Conservation (phyloP, 306 rosid genomes). For the Prunus mira region DNA sequence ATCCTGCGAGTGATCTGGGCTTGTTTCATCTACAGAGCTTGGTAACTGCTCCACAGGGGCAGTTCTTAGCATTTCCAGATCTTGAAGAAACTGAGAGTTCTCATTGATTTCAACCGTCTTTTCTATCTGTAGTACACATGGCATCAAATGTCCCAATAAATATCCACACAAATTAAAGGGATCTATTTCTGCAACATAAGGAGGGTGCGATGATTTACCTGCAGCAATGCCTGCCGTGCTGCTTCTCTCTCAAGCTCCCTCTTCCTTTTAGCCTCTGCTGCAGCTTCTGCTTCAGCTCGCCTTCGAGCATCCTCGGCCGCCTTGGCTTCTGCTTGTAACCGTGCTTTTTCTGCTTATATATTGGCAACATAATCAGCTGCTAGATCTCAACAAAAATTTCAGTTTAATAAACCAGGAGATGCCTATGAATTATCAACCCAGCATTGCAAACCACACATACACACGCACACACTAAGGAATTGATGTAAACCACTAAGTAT, state of each 20-base stretch:
- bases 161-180: constrained; percentile 8
- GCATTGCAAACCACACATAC: background rate
- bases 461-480: background rate
- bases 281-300: constrained; percentile 54
- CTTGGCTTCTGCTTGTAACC: constrained; percentile 80
- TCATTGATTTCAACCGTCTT: constrained; percentile 83
- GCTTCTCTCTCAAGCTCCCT: constrained; percentile 90
- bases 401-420: background rate
- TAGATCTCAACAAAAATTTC: background rate
- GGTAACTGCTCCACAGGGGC: constrained; percentile 60
- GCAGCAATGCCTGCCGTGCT: constrained; percentile 73
- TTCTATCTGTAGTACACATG: constrained; percentile 56
- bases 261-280: constrained; percentile 73
- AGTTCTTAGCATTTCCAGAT: constrained; percentile 72
- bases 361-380: background rate
- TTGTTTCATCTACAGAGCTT: constrained; percentile 58
- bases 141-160: constrained; percentile 29
- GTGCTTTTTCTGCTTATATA: constrained; percentile 62
- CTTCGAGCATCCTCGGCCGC: constrained; percentile 82
- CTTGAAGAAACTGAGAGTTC: constrained; percentile 70
- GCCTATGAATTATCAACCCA: background rate
- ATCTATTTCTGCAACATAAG: constrained; percentile 8
- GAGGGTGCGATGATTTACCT: constrained; percentile 41
- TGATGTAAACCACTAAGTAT: background rate
- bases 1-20: constrained; percentile 66